These are phyloP conservation scores for Tilletia walkeri DNA, from an alignment of 1,284 basidiomycete genomes.

Conservation along the genomic window DNA sequence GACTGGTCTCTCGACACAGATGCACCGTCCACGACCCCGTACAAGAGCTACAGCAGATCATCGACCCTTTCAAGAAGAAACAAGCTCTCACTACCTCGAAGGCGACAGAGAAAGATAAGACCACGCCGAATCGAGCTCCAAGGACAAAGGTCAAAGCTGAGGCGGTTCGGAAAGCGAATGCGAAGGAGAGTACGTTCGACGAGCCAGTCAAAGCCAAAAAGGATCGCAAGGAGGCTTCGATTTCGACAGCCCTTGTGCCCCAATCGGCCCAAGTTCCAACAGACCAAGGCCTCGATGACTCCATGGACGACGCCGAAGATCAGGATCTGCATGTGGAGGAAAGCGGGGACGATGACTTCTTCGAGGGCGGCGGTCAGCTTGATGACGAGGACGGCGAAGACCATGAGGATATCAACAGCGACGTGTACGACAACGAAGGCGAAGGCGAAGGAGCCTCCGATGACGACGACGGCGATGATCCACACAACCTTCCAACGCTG, in stretches of 20 bases:
- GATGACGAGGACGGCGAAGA: conserved; percentile 8
- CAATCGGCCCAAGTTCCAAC: neutral
- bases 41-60: conserved; percentile 54
- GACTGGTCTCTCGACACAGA: conserved; percentile 71
- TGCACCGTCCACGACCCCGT: conserved; percentile 60
- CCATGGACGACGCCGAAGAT: neutral
- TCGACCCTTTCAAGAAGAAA: conserved; percentile 15
- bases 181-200: too few relatives aligned
- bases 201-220: neutral
- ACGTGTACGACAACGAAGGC: conserved; percentile 36
- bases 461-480: conserved; percentile 31
- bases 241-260: neutral
- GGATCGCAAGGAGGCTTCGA: neutral
- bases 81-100: conserved; percentile 1
- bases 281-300: neutral
- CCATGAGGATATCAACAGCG: conserved; percentile 12
- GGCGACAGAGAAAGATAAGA: neutral
- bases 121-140: neutral
- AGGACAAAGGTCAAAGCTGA: too few relatives aligned
- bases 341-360: neutral
- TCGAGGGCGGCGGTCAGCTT: conserved; percentile 17
- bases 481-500: conserved; percentile 17
- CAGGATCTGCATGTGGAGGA: neutral
- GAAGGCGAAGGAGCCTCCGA: conserved; percentile 24
- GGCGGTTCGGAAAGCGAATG: too few relatives aligned